phyloP scores from a whole-genome alignment of 106 monocot genomes.

The Dactylorhiza incarnata region DNA sequence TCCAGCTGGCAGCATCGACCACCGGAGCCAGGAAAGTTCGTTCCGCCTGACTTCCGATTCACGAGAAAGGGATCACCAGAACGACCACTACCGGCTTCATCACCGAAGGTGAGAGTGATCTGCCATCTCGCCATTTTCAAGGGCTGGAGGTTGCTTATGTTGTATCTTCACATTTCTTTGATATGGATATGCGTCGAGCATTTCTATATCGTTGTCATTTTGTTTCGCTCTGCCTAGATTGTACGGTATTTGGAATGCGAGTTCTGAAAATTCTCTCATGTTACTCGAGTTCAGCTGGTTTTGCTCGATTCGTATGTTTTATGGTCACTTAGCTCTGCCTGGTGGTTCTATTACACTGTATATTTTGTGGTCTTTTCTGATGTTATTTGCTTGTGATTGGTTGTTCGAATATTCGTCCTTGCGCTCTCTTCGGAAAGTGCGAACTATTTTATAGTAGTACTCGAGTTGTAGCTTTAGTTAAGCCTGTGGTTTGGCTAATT shows the following conservation, averaged over 20 bases:
- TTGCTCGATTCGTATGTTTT: neutral
- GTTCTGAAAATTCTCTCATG: neutral
- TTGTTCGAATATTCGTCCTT: too few species aligned
- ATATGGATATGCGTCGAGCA: neutral
- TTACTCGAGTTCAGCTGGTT: neutral
- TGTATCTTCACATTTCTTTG: neutral
- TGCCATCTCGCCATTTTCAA: neutral
- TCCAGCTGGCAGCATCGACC: slow-evolving; percentile 13
- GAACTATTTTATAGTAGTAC: too few species aligned
- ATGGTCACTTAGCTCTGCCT: neutral
- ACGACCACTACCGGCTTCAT: slow-evolving; percentile 24
- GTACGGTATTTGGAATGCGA: neutral
- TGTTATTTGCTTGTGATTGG: too few species aligned
- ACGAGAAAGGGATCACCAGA: slow-evolving; percentile 22
- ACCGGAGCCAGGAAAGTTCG: slow-evolving; percentile 10
- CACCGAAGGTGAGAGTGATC: slow-evolving; percentile 1
- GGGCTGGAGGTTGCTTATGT: neutral
- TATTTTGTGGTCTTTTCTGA: neutral
- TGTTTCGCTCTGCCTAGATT: neutral
- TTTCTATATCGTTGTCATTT: neutral
- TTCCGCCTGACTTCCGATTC: slow-evolving; percentile 9
- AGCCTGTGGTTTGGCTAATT: too few species aligned
- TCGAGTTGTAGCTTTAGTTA: too few species aligned
- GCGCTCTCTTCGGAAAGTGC: too few species aligned
- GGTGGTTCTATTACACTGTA: neutral